phyloP scores from a whole-genome alignment of 208 protist genomes.

The Wallacemonas collosoma region DNA sequence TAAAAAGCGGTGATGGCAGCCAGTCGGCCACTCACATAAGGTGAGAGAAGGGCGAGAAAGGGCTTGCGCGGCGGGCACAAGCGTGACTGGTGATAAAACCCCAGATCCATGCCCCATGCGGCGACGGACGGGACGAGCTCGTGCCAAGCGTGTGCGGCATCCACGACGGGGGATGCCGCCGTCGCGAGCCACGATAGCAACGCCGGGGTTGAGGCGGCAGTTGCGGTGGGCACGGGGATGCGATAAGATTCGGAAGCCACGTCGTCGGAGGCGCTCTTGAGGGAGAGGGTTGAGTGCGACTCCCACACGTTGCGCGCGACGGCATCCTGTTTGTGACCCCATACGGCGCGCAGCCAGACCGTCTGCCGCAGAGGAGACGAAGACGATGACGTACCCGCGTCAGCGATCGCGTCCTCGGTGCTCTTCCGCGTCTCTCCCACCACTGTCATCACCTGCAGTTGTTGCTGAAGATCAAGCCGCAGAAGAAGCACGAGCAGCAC shows the following conservation, averaged over 20 bases:
- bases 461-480: slow-evolving; percentile 10
- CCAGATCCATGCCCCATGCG: neutral
- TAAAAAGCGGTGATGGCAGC: neutral
- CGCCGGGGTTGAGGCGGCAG: neutral
- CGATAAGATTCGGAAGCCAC: neutral
- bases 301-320: slow-evolving; percentile 21
- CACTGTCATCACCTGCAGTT: slow-evolving; percentile 26
- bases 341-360: slow-evolving; percentile 29
- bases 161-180: neutral
- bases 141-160: neutral
- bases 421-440: neutral
- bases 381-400: too few species aligned
- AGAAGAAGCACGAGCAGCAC: slow-evolving; percentile 20
- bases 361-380: neutral
- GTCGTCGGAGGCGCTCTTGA: slow-evolving; percentile 7
- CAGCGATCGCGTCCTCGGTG: neutral
- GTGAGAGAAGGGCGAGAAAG: neutral
- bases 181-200: neutral
- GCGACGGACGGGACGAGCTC: neutral
- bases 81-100: neutral
- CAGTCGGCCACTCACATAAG: neutral
- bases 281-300: slow-evolving; percentile 26
- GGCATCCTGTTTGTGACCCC: slow-evolving; percentile 25
- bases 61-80: neutral
- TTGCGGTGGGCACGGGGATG: neutral